Base-by-base conservation (phyloP, 495 filamentous ascomycete genomes). In the Antarctomyces pellizariae region DNA sequence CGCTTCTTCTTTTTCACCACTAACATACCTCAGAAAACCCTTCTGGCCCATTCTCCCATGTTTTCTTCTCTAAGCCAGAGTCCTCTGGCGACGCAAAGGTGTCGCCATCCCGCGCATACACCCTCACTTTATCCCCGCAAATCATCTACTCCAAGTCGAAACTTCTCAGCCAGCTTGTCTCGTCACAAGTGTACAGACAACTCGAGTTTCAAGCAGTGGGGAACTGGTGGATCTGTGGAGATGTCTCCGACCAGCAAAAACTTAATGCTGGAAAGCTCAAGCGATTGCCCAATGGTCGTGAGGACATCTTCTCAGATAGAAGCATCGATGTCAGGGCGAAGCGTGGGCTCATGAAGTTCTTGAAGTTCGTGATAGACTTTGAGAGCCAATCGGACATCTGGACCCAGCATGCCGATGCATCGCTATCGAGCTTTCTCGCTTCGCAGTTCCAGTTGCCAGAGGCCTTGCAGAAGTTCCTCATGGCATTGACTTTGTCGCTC, bases 201-300 rank as follows among this genome's bases (percentile, higher is more conserved):
- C 61, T 97, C 32, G 83, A 92, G 36, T 97, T 93, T 46, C 67
- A 83, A 34, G 80, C 86, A 3, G 74, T 95, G 4, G 89, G 89
- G 16, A 84, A 75, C 31, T 95, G 82, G 75, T 95, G 72, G 65
- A 67, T 91, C 18, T 71, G 72, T 42, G 42, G 49, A 28, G 39
- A 49, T 2, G 31, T 42, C 3, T 34, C 36, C n/a, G 32, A 37
- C 14, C 31, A 42, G 4, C 29, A 29, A 8, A 7, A 7, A 22
- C 7, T 11, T 7, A 22, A 7, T 25, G 12, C 12, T 35, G 31
- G 32, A 5, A 26, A 20, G 7, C 45, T 86, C 15, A 50, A 54
- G 19, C 65, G 67, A 12, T 69, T 93, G 29, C 80, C 83, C 1
- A 74, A 69, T 32, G 75, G 75, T 22, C 64, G 83, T 18, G 83